Percentiles rank a stretch among this genome's conserved stretches.
These are phyloP conservation scores for Candida sp. DNA, from an alignment of 1,139 yeast genomes.

Conservation along the genomic window DNA sequence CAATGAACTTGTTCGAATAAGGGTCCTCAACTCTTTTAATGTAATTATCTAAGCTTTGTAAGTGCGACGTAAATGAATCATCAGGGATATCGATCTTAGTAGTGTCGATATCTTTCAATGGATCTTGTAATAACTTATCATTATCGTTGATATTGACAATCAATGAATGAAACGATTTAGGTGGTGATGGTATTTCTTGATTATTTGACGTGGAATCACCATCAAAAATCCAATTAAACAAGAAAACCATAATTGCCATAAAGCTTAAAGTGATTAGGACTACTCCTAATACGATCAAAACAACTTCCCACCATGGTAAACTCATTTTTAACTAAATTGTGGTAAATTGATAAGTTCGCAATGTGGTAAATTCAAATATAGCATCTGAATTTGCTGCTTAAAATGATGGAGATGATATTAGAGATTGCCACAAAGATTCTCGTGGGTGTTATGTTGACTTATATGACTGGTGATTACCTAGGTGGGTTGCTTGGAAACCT, in stretches of 20 bases:
- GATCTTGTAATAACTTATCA: not conserved
- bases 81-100: not conserved
- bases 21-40: conserved; percentile 28
- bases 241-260: not conserved
- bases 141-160: not conserved
- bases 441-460: no score
- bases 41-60: conserved; percentile 17
- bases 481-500: no score
- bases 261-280: not conserved
- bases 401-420: no score
- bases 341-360: not conserved
- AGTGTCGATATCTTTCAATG: not conserved
- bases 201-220: not conserved
- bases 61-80: conserved; percentile 17
- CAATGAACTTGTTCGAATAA: conserved; percentile 22
- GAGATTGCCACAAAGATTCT: no score
- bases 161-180: not conserved
- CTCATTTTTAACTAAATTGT: not conserved
- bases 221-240: not conserved
- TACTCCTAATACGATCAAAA: not conserved
- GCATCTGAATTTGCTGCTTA: no score
- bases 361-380: no score
- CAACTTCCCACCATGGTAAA: not conserved
- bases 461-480: no score
- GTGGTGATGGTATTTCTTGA: not conserved